Percentiles rank a stretch among this genome's conserved stretches.
Evolutionary conservation across 768 basidiomycete genomes (phyloP).

Genomic region (Hemileccinum impolitum): DNA sequence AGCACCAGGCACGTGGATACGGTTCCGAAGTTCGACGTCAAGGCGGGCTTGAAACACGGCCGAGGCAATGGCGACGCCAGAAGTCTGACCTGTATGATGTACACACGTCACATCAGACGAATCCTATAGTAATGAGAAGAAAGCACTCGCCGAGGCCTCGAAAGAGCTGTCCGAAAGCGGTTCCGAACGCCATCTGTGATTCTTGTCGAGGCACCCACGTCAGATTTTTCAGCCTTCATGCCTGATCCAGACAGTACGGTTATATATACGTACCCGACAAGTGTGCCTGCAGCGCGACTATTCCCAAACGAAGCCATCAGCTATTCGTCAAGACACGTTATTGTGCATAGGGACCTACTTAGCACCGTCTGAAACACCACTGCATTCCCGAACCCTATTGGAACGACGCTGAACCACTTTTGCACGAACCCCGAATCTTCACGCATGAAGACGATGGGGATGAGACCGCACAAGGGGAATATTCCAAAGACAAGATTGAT

Average conservation of each 20-base stretch:
- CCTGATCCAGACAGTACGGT: not conserved
- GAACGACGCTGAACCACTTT: conserved; percentile 19
- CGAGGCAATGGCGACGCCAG: conserved; percentile 20
- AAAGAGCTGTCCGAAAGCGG: conserved; percentile 23
- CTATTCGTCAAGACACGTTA: not conserved
- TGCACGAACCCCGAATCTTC: conserved; percentile 23
- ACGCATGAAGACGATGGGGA: conserved; percentile 32
- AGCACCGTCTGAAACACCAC: conserved; percentile 18
- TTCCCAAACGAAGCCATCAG: not conserved
- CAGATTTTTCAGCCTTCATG: not conserved
- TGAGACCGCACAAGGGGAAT: conserved; percentile 43
- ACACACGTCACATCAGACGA: not conserved
- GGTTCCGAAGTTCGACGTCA: conserved; percentile 9
- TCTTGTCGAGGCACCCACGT: conserved; percentile 5
- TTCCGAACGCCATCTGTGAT: conserved; percentile 20
- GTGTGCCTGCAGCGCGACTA: conserved; percentile 7
- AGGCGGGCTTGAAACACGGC: conserved; percentile 22
- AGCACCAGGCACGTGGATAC: conserved; percentile 13
- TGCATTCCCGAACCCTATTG: conserved; percentile 17
- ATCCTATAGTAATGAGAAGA: not conserved
- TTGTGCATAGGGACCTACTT: conserved; percentile 1
- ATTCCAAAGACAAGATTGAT: conserved; percentile 48
- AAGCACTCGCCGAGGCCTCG: conserved; percentile 16
- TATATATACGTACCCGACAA: conserved; percentile 1
- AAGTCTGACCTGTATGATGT: not conserved